Evolutionary conservation across 2,329 filamentous ascomycete species (phyloP).

Genomic region (Ascochyta koolunga): DNA sequence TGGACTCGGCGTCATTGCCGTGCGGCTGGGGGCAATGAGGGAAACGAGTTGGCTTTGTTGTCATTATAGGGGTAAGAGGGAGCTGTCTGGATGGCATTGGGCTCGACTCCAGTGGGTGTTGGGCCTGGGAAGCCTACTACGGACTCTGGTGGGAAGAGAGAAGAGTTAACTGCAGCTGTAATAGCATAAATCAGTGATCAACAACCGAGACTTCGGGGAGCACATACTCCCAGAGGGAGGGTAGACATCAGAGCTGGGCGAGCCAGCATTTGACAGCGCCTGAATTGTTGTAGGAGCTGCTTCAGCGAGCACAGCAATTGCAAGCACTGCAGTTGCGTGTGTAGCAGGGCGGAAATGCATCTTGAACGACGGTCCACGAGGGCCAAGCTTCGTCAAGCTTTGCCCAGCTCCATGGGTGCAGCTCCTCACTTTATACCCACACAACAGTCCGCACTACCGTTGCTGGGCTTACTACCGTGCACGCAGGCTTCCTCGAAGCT

Average conservation of each 20-base stretch:
- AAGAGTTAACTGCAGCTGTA: slow-evolving; percentile 30
- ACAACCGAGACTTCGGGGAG: background rate
- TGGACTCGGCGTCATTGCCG: slow-evolving; percentile 21
- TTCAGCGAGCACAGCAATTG: slow-evolving; percentile 9
- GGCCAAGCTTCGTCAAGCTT: slow-evolving; percentile 29
- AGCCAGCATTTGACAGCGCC: slow-evolving; percentile 25
- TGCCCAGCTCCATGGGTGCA: slow-evolving; percentile 21
- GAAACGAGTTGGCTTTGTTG: slow-evolving; percentile 27
- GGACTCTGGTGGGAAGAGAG: slow-evolving; percentile 35
- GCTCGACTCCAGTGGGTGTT: slow-evolving; percentile 37
- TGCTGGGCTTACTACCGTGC: background rate
- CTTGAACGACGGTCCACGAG: background rate
- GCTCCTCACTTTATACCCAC: slow-evolving; percentile 20
- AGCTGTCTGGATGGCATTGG: slow-evolving; percentile 37
- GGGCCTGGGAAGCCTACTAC: slow-evolving; percentile 37
- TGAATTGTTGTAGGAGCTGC: slow-evolving; percentile 26
- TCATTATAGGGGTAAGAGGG: slow-evolving; percentile 39
- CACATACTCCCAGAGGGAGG: slow-evolving; percentile 36
- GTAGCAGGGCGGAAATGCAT: slow-evolving; percentile 8
- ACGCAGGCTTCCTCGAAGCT: slow-evolving; percentile 1
- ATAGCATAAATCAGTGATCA: slow-evolving; percentile 3
- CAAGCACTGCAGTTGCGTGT: slow-evolving; percentile 19
- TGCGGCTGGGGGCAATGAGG: slow-evolving; percentile 32
- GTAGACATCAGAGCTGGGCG: slow-evolving; percentile 25
- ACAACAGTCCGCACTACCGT: background rate